phyloP scores from a whole-genome alignment of 768 basidiomycete species.

The Kwoniella sp. region DNA sequence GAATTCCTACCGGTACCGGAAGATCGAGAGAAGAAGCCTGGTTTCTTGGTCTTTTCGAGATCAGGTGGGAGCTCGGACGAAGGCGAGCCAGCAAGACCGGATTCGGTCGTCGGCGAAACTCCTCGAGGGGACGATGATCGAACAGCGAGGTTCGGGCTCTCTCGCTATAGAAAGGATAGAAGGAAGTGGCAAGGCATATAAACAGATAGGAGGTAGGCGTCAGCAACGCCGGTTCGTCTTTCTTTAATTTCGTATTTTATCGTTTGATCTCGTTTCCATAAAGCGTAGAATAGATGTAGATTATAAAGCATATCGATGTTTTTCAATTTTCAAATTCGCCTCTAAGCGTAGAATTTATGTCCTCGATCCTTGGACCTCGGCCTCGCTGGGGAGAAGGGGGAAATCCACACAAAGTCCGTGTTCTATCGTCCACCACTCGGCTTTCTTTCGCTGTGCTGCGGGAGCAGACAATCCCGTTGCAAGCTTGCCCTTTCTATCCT shows the following conservation, averaged over 20 bases:
- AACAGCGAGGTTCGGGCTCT: slow-evolving; percentile 31
- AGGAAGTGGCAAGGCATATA: not conserved
- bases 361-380: not conserved
- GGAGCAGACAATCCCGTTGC: no score
- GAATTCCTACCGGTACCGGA: slow-evolving; percentile 20
- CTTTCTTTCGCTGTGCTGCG: no score
- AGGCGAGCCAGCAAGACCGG: slow-evolving; percentile 2
- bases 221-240: slow-evolving; percentile 18
- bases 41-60: slow-evolving; percentile 6
- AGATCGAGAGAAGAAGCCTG: slow-evolving; percentile 13
- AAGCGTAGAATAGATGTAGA: not conserved
- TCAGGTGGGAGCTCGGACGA: slow-evolving; percentile 13
- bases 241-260: not conserved
- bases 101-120: not conserved
- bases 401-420: not conserved
- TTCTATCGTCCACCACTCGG: not conserved
- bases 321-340: not conserved
- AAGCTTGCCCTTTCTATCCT: not conserved
- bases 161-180: slow-evolving; percentile 26
- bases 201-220: slow-evolving; percentile 3
- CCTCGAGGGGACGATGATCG: slow-evolving; percentile 12
- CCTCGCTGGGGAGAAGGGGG: not conserved
- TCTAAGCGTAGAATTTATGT: not conserved
- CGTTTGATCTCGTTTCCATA: not conserved
- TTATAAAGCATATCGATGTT: slow-evolving; percentile 1